Base-by-base conservation (phyloP, 257 asterid species). In the Solanum stenotomum region DNA sequence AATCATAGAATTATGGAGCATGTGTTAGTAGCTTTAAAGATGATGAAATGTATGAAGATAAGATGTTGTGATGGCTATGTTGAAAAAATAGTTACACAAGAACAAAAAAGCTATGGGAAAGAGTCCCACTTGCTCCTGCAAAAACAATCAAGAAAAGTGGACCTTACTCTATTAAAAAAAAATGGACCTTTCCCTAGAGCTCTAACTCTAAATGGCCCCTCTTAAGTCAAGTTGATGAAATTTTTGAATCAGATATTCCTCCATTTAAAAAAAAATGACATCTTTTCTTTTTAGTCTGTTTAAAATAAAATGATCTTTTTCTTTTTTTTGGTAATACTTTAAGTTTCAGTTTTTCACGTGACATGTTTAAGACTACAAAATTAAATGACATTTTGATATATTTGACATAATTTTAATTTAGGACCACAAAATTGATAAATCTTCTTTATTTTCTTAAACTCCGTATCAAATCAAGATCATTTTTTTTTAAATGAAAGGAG, bases 121-220 rank as follows among this genome's bases (percentile, higher is more conserved):
- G 87, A 86, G 52, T 46, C 90, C 96, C 97, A 93, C 94, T 90
- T 87, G 90, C 88, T 87, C 90, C 93, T 84, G 89, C 85, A 85
- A 74, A n/a, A 59, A 88, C 90, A 92, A 87, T 85, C 71, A 38
- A 82, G 70, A 82, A 81, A 78, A 85, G 93, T 91, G 92, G 90
- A 46, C 91, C 52, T 75, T 75, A 63, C 90, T 90, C 44, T 88
- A 71, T 71, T 15, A 3, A 67, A 68, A 49, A 46, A 46, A 52
- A 34, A 22, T 10, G 81, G 82, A 52, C 71, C 22, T 13, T 71
- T n/a, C 37, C 70, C 85, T 77, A 56, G 33, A 79, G 77, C 65
- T 68, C 34, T 18, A 34, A 13, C 67, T 31, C 27, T 70, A 10
- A 13, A 79, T 44, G 52, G 34, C 20, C 31, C 25, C 38, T 44